These are phyloP conservation scores for Colletotrichum sp. DNA, from an alignment of 2,329 filamentous ascomycete species.

Conservation along the genomic window DNA sequence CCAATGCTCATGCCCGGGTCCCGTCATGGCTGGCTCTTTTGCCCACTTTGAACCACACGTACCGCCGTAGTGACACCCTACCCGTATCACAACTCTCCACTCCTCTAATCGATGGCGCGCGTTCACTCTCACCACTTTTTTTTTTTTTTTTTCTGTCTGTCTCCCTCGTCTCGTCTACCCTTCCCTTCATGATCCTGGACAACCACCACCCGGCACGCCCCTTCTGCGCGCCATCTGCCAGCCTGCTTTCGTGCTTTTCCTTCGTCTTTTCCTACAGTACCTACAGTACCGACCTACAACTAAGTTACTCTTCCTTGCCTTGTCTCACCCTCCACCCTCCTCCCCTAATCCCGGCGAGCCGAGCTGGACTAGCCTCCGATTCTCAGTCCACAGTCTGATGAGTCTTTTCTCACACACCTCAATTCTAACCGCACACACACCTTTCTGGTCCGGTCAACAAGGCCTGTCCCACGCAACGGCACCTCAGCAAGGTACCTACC, in stretches of 20 bases:
- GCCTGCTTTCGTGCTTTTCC: constrained; percentile 23
- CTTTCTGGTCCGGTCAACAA: not conserved
- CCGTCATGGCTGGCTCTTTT: constrained; percentile 11
- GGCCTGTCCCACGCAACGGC: not conserved
- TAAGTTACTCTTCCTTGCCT: constrained; percentile 1
- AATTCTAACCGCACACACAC: not conserved
- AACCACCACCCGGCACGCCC: not conserved
- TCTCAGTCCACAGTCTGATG: not conserved
- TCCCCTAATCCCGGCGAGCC: constrained; percentile 5
- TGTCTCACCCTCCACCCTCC: constrained; percentile 1
- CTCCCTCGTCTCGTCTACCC: not conserved
- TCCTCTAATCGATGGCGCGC: constrained; percentile 9
- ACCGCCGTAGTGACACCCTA: constrained; percentile 12
- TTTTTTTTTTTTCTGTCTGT: not conserved
- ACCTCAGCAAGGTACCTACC: not conserved
- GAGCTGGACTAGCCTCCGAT: constrained; percentile 9
- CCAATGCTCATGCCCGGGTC: not conserved
- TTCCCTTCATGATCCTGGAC: constrained; percentile 4
- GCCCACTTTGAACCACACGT: constrained; percentile 20
- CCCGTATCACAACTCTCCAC: constrained; percentile 21
- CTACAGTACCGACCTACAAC: not conserved
- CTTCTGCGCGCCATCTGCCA: constrained; percentile 21
- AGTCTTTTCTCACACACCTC: constrained; percentile 13
- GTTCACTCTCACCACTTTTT: constrained; percentile 14
- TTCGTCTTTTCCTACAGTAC: not conserved